Evolutionary conservation across 2,329 filamentous ascomycete species (phyloP), one percentile per base, ranked within the genome.

Genomic region (Aspergillus latus): DNA sequence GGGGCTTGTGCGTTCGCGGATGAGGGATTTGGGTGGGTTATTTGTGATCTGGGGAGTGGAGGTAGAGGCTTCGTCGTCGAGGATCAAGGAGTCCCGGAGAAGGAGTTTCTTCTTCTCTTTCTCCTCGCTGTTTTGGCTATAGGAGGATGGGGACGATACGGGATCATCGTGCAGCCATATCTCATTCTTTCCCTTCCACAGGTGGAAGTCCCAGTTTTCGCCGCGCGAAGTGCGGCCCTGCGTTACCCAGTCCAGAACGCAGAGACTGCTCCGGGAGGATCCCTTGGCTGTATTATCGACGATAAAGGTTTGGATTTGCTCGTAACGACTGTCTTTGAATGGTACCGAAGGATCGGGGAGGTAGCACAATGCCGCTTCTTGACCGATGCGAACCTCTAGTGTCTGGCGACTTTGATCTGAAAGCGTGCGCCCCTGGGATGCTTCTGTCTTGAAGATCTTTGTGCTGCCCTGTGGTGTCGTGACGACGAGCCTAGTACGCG

Each of bases 341-440:
- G 94, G 94, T 70, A 97, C 93, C 2, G 96, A 89, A 0, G 94
- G 94, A 70, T 99, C 94, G 0, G 94, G 94, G 9, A 97, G 82
- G 59, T 86, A 86, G 64, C 82, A 81, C 44, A 87, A 70, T 26
- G 81, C 82, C 16, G 82, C 76, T 57, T 76, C 74, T 13, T 74
- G 65, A 37, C 72, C 74, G 13, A 86, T 68, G 44, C 70, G 67
- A 6, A 84, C 79, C 36, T 75, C 74, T 66, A 83, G 76, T 9
- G 69, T 69, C 66, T 84, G 82, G 36, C 73, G 68, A 32, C 78
- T 82, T 58, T 78, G 72, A 45, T 73, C 68, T 28, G 66, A 65
- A 16, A 71, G 49, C 37, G 52, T 49, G 21, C 50, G 50, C 55
- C 54, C 54, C 62, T 82, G 76, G 36, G 75, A 75, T 53, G 78